These are phyloP conservation scores for Thermochaetoides thermophila DNA, from an alignment of 495 filamentous ascomycete genomes.

Conservation along the genomic window DNA sequence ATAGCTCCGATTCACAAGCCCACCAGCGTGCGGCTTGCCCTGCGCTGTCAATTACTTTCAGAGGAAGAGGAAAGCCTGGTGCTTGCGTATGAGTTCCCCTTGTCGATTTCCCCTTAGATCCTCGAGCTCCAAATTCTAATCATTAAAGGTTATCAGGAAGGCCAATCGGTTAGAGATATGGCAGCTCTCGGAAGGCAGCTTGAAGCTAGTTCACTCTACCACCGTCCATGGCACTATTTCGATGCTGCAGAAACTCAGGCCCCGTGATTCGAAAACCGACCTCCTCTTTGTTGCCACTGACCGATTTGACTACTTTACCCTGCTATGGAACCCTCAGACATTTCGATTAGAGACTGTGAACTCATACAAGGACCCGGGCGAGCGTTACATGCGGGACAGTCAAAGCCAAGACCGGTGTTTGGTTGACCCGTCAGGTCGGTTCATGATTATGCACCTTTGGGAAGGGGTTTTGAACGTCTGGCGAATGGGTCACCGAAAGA, in stretches of 20 bases:
- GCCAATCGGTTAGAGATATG: conserved; percentile 86
- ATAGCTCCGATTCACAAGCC: conserved; percentile 85
- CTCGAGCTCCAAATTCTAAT: not conserved
- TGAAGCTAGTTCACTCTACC: conserved; percentile 43
- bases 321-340: conserved; percentile 61
- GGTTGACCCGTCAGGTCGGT: conserved; percentile 67
- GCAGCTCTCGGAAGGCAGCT: conserved; percentile 24
- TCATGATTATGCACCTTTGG: conserved; percentile 76
- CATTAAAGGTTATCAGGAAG: conserved; percentile 44
- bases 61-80: conserved; percentile 67
- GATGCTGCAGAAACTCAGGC: conserved; percentile 70
- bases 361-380: conserved; percentile 49
- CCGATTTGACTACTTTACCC: conserved; percentile 74
- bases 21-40: conserved; percentile 74
- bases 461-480: conserved; percentile 74
- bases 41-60: conserved; percentile 62
- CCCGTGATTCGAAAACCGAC: conserved; percentile 56
- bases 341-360: conserved; percentile 52
- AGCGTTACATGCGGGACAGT: conserved; percentile 66
- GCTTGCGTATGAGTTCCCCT: conserved; percentile 52
- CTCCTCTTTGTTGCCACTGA: conserved; percentile 89
- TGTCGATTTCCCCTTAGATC: conserved; percentile 3
- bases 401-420: conserved; percentile 61
- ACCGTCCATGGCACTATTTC: conserved; percentile 69
- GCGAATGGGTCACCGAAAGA: conserved; percentile 40